Conservation (phyloP, 108 stramenopile species). For the Licmophora abbreviata region DNA sequence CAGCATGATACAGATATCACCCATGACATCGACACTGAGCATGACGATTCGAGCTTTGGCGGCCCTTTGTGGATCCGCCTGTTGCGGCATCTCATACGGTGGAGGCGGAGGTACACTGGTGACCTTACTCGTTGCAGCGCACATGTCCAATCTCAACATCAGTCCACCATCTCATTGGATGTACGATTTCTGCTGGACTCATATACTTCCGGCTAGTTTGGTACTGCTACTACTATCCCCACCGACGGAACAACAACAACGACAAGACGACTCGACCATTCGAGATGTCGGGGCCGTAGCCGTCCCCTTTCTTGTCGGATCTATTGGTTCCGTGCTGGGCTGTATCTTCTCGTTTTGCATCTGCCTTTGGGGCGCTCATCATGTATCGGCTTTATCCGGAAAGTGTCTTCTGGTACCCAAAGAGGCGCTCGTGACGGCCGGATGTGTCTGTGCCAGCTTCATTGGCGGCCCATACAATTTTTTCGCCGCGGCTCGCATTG, state of each 20-base stretch:
- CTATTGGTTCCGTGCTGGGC: conserved; percentile 51
- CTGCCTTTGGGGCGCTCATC: too few relatives aligned
- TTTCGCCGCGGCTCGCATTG: conserved; percentile 48
- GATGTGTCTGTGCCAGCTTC: conserved; percentile 63
- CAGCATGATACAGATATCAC: too few relatives aligned
- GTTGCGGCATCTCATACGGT: too few relatives aligned
- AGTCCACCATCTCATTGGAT: conserved; percentile 38
- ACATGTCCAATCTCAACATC: conserved; percentile 33
- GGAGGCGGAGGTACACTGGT: conserved; percentile 43
- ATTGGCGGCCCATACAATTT: conserved; percentile 76
- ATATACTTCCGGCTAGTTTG: conserved; percentile 52
- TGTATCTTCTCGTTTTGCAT: conserved; percentile 36
- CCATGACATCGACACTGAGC: too few relatives aligned
- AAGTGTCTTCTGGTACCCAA: too few relatives aligned
- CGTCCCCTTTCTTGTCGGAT: conserved; percentile 53
- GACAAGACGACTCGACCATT: too few relatives aligned
- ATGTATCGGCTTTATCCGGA: too few relatives aligned
- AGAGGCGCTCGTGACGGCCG: conserved; percentile 35
- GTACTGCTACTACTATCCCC: conserved; percentile 38
- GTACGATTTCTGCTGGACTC: conserved; percentile 61
- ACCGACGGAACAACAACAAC: too few relatives aligned
- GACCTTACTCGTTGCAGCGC: conserved; percentile 32
- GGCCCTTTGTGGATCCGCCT: too few relatives aligned
- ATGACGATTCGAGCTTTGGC: too few relatives aligned
- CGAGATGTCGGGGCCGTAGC: too few relatives aligned